These are phyloP conservation scores for Cercophora scortea DNA, from an alignment of 495 filamentous ascomycete genomes.

Conservation along the genomic window DNA sequence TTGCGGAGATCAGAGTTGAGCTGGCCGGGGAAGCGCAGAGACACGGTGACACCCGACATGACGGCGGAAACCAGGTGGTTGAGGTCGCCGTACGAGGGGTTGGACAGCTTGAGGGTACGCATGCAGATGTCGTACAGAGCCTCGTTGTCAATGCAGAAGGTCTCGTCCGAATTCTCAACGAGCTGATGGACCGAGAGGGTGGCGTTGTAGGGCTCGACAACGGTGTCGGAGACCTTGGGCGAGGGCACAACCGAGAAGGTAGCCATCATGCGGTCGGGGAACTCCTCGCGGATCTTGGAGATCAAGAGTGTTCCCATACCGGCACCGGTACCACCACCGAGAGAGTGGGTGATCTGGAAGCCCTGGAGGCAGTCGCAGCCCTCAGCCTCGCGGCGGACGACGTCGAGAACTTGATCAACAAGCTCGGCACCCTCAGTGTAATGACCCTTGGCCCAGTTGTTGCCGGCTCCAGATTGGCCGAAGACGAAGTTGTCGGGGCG, in stretches of 20 bases:
- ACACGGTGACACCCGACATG: conserved; percentile 99
- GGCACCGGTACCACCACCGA: conserved; percentile 99
- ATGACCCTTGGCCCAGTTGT: conserved; percentile 99
- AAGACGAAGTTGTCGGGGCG: conserved; percentile 99
- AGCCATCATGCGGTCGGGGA: conserved; percentile 99
- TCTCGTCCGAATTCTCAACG: conserved; percentile 99
- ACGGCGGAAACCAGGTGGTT: conserved; percentile 99
- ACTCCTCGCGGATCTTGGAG: conserved; percentile 99
- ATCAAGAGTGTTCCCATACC: conserved; percentile 99
- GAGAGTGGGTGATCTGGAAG: conserved; percentile 99
- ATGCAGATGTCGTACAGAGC: conserved; percentile 99
- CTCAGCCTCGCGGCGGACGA: conserved; percentile 98
- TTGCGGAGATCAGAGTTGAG: conserved; percentile 99
- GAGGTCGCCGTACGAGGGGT: conserved; percentile 97
- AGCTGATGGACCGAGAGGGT: conserved; percentile 99
- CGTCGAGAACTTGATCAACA: conserved; percentile 96
- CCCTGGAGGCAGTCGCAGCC: conserved; percentile 99
- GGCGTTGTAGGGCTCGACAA: conserved; percentile 99
- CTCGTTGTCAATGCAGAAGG: conserved; percentile 99
- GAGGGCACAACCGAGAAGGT: conserved; percentile 99
- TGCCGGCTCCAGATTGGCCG: conserved; percentile 98
- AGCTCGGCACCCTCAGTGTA: conserved; percentile 99
- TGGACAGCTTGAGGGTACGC: conserved; percentile 96
- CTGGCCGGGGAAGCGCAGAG: conserved; percentile 97
- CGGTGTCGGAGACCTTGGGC: conserved; percentile 99